These are phyloP conservation scores for Umbelopsis sp. DNA, from an alignment of 192 early-diverging fungal species.

Conservation along the genomic window DNA sequence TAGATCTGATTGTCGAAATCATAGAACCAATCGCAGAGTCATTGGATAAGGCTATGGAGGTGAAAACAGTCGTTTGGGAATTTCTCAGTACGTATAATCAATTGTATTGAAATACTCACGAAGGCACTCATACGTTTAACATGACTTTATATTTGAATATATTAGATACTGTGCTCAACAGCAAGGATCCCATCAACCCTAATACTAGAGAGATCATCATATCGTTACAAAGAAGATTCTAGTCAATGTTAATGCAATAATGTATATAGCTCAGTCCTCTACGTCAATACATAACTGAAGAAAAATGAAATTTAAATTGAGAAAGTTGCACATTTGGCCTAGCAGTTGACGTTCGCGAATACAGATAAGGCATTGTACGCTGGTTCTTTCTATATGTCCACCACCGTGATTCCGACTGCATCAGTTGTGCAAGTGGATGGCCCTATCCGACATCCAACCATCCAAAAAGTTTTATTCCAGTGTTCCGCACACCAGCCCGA, in stretches of 20 bases:
- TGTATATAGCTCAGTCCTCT: neutral
- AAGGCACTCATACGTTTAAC: neutral
- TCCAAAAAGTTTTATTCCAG: too few relatives aligned
- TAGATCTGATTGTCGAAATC: conserved; percentile 45
- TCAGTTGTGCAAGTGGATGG: too few relatives aligned
- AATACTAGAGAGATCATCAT: conserved; percentile 13
- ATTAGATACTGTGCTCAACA: conserved; percentile 11
- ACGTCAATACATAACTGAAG: neutral
- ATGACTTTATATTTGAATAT: neutral
- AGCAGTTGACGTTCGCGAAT: too few relatives aligned
- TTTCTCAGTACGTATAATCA: neutral
- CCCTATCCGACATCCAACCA: too few relatives aligned
- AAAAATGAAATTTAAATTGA: neutral
- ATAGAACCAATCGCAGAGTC: conserved; percentile 43
- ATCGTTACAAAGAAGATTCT: conserved; percentile 1
- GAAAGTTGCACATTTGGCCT: too few relatives aligned
- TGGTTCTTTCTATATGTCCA: too few relatives aligned
- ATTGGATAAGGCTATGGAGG: conserved; percentile 26
- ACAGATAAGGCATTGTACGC: too few relatives aligned
- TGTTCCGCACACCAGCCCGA: too few relatives aligned
- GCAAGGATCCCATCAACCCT: neutral
- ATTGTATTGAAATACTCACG: neutral
- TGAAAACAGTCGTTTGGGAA: conserved; percentile 7
- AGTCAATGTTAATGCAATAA: neutral
- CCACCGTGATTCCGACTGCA: too few relatives aligned